Percentiles rank a stretch among this genome's conserved stretches.
phyloP scores from a whole-genome alignment of 805 yeast genomes.

The Kodamaea leandrae region DNA sequence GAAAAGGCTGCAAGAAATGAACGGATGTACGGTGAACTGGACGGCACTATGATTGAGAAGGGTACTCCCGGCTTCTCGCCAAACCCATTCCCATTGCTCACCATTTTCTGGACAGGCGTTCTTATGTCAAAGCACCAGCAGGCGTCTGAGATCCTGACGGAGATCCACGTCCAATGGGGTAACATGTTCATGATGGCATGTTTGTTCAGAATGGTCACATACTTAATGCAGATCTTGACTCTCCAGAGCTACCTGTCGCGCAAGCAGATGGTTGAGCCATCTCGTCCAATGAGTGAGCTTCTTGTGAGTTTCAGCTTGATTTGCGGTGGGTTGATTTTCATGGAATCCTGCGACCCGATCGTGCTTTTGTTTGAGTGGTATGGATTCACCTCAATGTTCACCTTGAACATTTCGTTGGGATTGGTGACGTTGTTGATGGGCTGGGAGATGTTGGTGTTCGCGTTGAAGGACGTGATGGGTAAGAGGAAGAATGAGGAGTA shows the following conservation, averaged over 20 bases:
- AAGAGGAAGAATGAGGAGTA: constrained; percentile 8
- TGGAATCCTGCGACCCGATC: constrained; percentile 87
- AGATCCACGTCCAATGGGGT: constrained; percentile 93
- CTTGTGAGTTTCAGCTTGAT: constrained; percentile 74
- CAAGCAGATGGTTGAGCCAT: constrained; percentile 25
- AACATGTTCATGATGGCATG: constrained; percentile 78
- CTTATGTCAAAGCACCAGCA: constrained; percentile 95
- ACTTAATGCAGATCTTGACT: constrained; percentile 49
- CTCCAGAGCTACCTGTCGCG: constrained; percentile 14
- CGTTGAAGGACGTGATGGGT: constrained; percentile 52
- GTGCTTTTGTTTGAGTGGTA: constrained; percentile 78
- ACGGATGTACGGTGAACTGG: not conserved
- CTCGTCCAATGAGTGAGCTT: constrained; percentile 83
- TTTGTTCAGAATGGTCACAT: constrained; percentile 66
- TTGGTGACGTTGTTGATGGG: constrained; percentile 75
- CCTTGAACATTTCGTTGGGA: constrained; percentile 84
- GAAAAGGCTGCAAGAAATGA: constrained; percentile 31
- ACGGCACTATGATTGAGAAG: constrained; percentile 13
- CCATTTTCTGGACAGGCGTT: constrained; percentile 94
- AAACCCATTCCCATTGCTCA: constrained; percentile 91
- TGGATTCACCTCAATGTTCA: constrained; percentile 86
- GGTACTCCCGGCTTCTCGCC: constrained; percentile 77
- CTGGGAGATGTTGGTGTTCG: constrained; percentile 75
- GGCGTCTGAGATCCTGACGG: constrained; percentile 72
- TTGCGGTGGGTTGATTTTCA: constrained; percentile 87